Evolutionary conservation across 352 stramenopile species (phyloP).

Genomic region (Phytophthora pini): DNA sequence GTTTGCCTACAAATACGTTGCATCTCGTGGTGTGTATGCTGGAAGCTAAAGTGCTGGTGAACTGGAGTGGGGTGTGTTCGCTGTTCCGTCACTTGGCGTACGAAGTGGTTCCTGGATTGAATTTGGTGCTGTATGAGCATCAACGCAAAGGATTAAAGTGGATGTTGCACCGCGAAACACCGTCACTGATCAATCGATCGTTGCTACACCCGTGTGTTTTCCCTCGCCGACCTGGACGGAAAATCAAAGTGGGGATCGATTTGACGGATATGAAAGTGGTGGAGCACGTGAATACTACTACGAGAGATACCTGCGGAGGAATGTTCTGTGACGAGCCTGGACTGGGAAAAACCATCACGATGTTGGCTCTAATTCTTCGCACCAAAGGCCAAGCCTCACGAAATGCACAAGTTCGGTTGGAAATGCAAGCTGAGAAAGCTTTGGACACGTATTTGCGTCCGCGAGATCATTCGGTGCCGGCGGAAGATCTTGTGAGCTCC

Average conservation of each 20-base stretch:
- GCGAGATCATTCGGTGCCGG: slow-evolving; percentile 38
- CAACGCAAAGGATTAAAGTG: slow-evolving; percentile 73
- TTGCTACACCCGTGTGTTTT: slow-evolving; percentile 50
- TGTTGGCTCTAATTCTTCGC: slow-evolving; percentile 70
- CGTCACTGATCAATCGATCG: slow-evolving; percentile 6
- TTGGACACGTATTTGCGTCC: slow-evolving; percentile 20
- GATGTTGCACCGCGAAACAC: slow-evolving; percentile 68
- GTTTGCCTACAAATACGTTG: slow-evolving; percentile 54
- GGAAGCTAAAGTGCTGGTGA: slow-evolving; percentile 50
- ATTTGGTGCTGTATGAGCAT: slow-evolving; percentile 68
- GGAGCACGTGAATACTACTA: slow-evolving; percentile 5
- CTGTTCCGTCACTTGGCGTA: slow-evolving; percentile 76
- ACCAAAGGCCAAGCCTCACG: slow-evolving; percentile 52
- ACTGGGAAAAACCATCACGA: slow-evolving; percentile 81
- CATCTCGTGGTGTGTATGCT: slow-evolving; percentile 61
- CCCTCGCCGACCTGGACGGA: slow-evolving; percentile 1
- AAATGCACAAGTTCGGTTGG: neutral
- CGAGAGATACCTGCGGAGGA: slow-evolving; percentile 56
- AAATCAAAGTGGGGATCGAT: slow-evolving; percentile 36
- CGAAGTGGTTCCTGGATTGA: slow-evolving; percentile 70
- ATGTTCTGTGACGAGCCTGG: slow-evolving; percentile 81
- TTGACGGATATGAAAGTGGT: slow-evolving; percentile 48
- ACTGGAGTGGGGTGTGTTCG: slow-evolving; percentile 55
- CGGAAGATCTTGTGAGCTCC: slow-evolving; percentile 42
- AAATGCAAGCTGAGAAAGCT: slow-evolving; percentile 1